phyloP scores from a whole-genome alignment of 2,329 filamentous ascomycete genomes.

The Penicillium sp. region DNA sequence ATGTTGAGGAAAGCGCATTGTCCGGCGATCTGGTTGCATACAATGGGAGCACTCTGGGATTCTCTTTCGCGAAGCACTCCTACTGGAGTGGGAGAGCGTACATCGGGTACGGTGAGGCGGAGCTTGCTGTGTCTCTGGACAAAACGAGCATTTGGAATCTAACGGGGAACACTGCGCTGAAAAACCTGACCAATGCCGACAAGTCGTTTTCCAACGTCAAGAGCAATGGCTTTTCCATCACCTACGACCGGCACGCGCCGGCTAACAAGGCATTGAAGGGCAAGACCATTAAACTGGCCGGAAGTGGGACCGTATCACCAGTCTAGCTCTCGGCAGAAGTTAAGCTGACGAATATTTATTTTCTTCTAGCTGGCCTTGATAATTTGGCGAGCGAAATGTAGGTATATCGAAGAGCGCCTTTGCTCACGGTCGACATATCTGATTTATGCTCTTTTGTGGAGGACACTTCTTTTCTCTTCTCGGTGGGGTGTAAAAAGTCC shows the following conservation, averaged over 20 bases:
- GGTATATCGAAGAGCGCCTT: too few species aligned
- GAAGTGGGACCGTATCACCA: too few species aligned
- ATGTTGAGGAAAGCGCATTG: conserved; percentile 31
- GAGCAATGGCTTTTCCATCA: background rate
- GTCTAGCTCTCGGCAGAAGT: too few species aligned
- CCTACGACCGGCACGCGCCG: background rate
- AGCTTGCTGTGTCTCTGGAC: background rate
- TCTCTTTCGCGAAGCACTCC: conserved; percentile 20
- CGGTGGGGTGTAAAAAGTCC: too few species aligned
- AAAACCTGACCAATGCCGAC: background rate
- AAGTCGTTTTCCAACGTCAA: background rate
- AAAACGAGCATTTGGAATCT: background rate
- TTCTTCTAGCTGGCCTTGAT: too few species aligned
- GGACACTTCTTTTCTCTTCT: too few species aligned
- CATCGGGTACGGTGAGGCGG: background rate
- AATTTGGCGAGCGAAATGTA: too few species aligned
- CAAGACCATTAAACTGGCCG: too few species aligned
- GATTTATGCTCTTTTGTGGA: too few species aligned
- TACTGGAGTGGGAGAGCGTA: conserved; percentile 23
- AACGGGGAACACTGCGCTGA: background rate
- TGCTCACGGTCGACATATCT: too few species aligned
- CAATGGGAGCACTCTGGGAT: conserved; percentile 29
- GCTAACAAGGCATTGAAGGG: background rate
- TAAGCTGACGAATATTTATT: too few species aligned
- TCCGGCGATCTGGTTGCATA: conserved; percentile 40